Evolutionary conservation across 2,329 filamentous ascomycete species (phyloP), one percentile per base, ranked within the genome.

Genomic region (Tolypocladium album): DNA sequence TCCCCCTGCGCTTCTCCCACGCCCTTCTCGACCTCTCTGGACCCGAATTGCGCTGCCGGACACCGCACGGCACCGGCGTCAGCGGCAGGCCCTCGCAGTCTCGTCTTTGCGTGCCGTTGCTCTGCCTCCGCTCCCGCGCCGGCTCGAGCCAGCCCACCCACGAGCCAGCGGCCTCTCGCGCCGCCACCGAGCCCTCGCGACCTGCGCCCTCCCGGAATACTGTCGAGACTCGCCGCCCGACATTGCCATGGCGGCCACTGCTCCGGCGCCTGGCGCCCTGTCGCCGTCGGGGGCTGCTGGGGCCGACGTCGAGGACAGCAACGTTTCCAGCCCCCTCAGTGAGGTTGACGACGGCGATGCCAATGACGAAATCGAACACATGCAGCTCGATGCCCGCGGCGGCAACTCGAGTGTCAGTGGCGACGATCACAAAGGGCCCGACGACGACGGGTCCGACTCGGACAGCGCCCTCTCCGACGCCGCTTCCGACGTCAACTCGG

Each of bases 321-420:
- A 86, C 71, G 81, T 89, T 58, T 97, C 92, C 45, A 97, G 93
- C 74, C 94, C 92, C 68, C 81, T 97, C 67, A 97, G 91, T 76
- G 93, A 97, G 68, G 89, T 96, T 60, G 92, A 92, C 69, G 90
- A 96, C 68, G 85, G 85, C 68, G 87, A 90, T 63, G 82, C 79
- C 52, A 88, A 90, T 58, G 85, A 89, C 64, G 88, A 84, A 57
- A 79, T 82, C 63, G 87, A 88, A 58, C 82, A 82, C 62, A 80
- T 83, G 72, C 76, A 77, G 62, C 72, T 79, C 55, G 74, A 77
- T 63, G 72, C 69, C 61, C 75, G 70, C 17, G 63, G 67, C 58
- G 68, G 72, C 9, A 67, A 66, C 38, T 65, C 67, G 8, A 72
- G 67, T 59, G 61, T 65, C 20, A 70, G 67, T 31, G 67, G 65